Base-by-base conservation (phyloP, 176 grass and related monocot species). In the Tillandsia leiboldiana region DNA sequence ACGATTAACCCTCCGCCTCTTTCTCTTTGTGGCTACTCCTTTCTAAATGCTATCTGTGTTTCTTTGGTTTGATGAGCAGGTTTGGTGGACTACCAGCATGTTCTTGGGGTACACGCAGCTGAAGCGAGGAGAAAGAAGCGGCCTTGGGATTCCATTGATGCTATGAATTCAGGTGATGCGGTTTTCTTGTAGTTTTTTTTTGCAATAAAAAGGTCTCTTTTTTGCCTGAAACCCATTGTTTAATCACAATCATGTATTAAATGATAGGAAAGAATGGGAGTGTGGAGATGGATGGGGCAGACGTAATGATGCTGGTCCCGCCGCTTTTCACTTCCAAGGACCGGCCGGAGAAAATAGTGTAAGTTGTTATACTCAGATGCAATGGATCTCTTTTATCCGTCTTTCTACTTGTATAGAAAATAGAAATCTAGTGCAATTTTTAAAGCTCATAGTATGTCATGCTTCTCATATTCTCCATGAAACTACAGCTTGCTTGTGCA, bases 241-340 rank as follows among this genome's bases (percentile, higher is more conserved):
- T 47, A 12, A 49, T 53, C 70, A 42, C 49, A 47, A 53, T 82
- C 18, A 11, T 77, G 20, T 66, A 47, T 48, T 83, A 12, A 29
- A 76, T 79, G 53, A 47, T 65, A 91, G 87, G 80, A 77, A 70
- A 74, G 18, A 70, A 63, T 53, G 51, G 64, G 17, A 26, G 11
- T 85, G 9, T 67, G 28, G 84, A 85, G 72, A 83, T 75, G 61
- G 84, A 91, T 85, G 78, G 73, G 58, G 73, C 78, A 63, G 81
- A 87, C 75, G 78, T 87, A 23, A 91, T 96, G 92, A 91, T 96
- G 92, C 77, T 96, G 48, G 79, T 91, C 11, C 92, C 92, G 28
- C 88, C 81, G 28, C 81, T 91, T 12, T 96, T 96, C 67, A 87
- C 92, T 22, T n/a, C 77, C 17, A 96, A 96, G 80, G 89, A 91